phyloP scores from a whole-genome alignment of 1,284 basidiomycete genomes.

The Ceratobasidium sp. region DNA sequence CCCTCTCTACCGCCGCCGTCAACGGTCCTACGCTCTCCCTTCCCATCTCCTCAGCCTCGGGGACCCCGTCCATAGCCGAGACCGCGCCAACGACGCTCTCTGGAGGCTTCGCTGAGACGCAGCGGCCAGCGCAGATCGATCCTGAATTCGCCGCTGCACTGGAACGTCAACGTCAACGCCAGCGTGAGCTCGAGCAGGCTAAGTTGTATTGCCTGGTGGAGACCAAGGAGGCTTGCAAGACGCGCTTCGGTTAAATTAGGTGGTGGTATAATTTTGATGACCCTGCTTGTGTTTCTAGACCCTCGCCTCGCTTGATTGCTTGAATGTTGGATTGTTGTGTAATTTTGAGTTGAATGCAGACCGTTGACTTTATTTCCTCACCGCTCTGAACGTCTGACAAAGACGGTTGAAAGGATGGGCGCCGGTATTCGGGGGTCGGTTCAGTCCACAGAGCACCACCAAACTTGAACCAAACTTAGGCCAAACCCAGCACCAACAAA shows the following conservation, averaged over 20 bases:
- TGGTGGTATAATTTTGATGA: background rate
- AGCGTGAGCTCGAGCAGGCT: constrained; percentile 83
- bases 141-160: constrained; percentile 88
- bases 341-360: constrained; percentile 25
- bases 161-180: constrained; percentile 74
- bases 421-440: too few species aligned
- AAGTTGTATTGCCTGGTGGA: constrained; percentile 86
- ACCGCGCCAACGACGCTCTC: constrained; percentile 41
- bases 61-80: constrained; percentile 41
- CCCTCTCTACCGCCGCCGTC: constrained; percentile 41
- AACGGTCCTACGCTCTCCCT: constrained; percentile 42
- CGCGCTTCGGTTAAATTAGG: constrained; percentile 71
- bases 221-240: constrained; percentile 89
- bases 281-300: background rate
- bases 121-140: constrained; percentile 68
- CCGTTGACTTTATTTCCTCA: too few species aligned
- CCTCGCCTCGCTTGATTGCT: too few species aligned
- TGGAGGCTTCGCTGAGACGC: constrained; percentile 53
- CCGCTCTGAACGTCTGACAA: too few species aligned
- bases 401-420: too few species aligned
- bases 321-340: background rate
- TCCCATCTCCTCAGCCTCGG: constrained; percentile 3
- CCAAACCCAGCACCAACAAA: too few species aligned
- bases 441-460: too few species aligned
- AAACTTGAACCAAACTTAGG: too few species aligned